Conservation (phyloP, 2,329 filamentous ascomycete genomes). For the Penicillium sp. region DNA sequence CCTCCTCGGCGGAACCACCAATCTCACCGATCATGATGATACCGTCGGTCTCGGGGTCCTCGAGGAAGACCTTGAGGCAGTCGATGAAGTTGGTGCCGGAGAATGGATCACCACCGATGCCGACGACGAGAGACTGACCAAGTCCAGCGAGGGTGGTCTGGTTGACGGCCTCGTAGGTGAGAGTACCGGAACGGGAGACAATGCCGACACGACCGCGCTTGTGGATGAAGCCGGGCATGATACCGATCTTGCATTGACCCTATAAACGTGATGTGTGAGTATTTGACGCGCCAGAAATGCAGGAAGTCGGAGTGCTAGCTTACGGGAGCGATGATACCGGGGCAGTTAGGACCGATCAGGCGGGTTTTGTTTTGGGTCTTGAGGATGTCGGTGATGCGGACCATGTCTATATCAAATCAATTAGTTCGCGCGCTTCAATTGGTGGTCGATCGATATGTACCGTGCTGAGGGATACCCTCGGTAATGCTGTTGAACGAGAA, state of each 20-base stretch:
- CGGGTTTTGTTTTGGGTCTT: conserved; percentile 97
- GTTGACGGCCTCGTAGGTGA: conserved; percentile 99
- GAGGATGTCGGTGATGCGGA: conserved; percentile 95
- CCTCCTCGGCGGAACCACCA: conserved; percentile 94
- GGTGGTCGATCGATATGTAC: conserved; percentile 51
- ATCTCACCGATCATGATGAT: conserved; percentile 99
- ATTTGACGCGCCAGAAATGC: background rate
- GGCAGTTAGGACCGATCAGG: conserved; percentile 96
- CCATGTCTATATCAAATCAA: conserved; percentile 69
- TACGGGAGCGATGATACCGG: conserved; percentile 85
- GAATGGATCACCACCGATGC: conserved; percentile 98
- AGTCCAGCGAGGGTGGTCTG: conserved; percentile 97
- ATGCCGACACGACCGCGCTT: conserved; percentile 98
- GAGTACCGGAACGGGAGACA: conserved; percentile 94
- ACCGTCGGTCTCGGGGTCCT: conserved; percentile 94
- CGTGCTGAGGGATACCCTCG: conserved; percentile 95
- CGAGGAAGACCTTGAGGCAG: conserved; percentile 93
- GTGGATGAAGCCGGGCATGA: conserved; percentile 99
- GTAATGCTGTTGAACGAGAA: conserved; percentile 61
- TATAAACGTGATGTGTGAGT: conserved; percentile 36
- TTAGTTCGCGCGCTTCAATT: conserved; percentile 15
- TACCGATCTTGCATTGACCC: conserved; percentile 99
- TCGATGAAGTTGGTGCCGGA: conserved; percentile 99
- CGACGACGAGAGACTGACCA: conserved; percentile 95
- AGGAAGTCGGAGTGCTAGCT: conserved; percentile 21